Evolutionary conservation across 2,329 filamentous ascomycete species (phyloP).

Genomic region (Stromatinia cepivora): DNA sequence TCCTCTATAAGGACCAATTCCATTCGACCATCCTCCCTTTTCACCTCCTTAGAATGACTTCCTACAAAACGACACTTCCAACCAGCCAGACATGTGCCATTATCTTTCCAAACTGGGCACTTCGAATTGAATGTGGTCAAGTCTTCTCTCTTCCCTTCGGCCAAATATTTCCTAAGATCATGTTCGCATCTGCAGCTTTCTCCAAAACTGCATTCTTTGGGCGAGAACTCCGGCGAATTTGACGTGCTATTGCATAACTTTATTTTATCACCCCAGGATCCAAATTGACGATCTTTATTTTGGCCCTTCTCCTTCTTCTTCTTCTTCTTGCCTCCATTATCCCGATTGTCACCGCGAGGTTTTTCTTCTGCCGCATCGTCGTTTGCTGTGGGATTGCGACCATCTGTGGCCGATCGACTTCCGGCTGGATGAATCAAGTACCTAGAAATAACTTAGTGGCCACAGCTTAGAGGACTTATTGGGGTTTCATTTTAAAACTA

Average conservation of each 20-base stretch:
- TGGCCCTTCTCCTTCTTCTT: constrained; percentile 69
- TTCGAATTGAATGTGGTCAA: constrained; percentile 72
- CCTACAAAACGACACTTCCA: constrained; percentile 94
- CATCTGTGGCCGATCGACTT: constrained; percentile 42
- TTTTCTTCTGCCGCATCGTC: constrained; percentile 57
- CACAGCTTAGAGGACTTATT: background rate
- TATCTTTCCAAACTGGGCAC: constrained; percentile 78
- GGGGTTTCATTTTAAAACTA: background rate
- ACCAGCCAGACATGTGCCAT: constrained; percentile 76
- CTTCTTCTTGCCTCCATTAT: constrained; percentile 48
- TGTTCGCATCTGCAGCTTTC: constrained; percentile 81
- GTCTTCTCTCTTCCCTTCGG: constrained; percentile 77
- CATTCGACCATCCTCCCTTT: constrained; percentile 75
- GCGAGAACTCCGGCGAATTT: constrained; percentile 74
- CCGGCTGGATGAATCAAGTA: constrained; percentile 36
- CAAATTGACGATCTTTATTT: constrained; percentile 81
- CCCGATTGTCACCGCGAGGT: constrained; percentile 45
- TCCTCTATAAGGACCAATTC: constrained; percentile 71
- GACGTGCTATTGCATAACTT: constrained; percentile 75
- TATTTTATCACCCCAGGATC: constrained; percentile 73
- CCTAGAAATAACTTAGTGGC: constrained; percentile 27
- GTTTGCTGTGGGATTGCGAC: constrained; percentile 15
- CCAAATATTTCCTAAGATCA: constrained; percentile 81
- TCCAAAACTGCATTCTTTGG: constrained; percentile 72
- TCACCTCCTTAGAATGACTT: constrained; percentile 81